Conservation (phyloP, 306 rosid genomes). For the Carpinus viminea region DNA sequence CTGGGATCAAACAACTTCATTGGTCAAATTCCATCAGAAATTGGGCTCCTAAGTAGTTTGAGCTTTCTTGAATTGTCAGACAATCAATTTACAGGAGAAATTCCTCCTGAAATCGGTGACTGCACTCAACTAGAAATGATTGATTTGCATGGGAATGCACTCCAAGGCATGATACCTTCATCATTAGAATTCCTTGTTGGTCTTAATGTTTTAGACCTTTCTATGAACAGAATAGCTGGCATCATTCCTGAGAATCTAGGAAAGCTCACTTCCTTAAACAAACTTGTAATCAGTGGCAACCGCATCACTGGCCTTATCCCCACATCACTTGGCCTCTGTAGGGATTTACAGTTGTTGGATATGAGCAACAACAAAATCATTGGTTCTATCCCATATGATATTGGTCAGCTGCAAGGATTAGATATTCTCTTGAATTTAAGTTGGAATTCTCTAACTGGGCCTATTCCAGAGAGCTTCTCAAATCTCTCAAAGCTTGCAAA, state of each 20-base stretch:
- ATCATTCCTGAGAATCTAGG: conserved; percentile 65
- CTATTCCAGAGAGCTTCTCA: conserved; percentile 76
- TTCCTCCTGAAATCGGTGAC: conserved; percentile 74
- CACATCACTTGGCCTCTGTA: conserved; percentile 64
- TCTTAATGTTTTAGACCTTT: conserved; percentile 83
- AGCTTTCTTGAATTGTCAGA: conserved; percentile 83
- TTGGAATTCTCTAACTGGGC: conserved; percentile 73
- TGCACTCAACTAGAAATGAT: conserved; percentile 86
- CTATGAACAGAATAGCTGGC: conserved; percentile 63
- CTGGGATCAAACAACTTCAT: conserved; percentile 81
- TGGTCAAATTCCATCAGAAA: conserved; percentile 75
- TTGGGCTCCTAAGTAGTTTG: conserved; percentile 59
- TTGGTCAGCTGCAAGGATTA: conserved; percentile 72
- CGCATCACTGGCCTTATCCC: conserved; percentile 73
- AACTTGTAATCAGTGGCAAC: conserved; percentile 62
- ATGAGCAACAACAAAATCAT: conserved; percentile 69
- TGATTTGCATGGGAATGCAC: conserved; percentile 74
- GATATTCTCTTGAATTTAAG: conserved; percentile 89
- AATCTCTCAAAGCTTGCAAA: conserved; percentile 84
- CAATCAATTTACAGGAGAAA: conserved; percentile 60
- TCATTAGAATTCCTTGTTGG: conserved; percentile 54
- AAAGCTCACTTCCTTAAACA: conserved; percentile 65
- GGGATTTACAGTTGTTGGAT: conserved; percentile 83
- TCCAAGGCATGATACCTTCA: conserved; percentile 76
- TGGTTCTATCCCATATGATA: conserved; percentile 71